Base-by-base conservation (phyloP, 164 flowering plant genomes). In the Magnolia changhungtana region DNA sequence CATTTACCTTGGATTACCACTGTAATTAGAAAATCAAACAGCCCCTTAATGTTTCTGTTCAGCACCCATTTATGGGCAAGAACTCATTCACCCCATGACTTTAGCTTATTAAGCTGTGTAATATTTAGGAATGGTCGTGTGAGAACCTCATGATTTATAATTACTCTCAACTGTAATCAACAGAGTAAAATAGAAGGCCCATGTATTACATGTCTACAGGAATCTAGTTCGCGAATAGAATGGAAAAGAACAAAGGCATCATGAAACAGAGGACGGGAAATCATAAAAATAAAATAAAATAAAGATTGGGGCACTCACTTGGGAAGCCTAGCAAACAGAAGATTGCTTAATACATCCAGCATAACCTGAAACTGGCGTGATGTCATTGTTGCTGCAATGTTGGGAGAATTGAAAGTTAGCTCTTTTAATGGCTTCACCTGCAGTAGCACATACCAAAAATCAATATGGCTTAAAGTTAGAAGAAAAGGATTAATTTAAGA, bases 291-390 rank as follows among this genome's bases (percentile, higher is more conserved):
- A 29, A 68, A 45, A 70, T 20, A 55, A 76, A 74, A 78, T 64
- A 72, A 77, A 75, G 21, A 10, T 5, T 3, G 31, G 71, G n/a
- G 69, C 76, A 45, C 92, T 90, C 80, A 92, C 97, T 91, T 92
- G 81, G 97, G 94, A 79, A 87, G 92, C 65, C 95, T 87, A 49
- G 95, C 91, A 80, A 91, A 91, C 77, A 92, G 95, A 81, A 92
- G 97, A 81, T 90, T 92, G 77, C 86, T 91, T 83, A 92, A 78
- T 71, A 92, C 90, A 87, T 90, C 97, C 77, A 90, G 84, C 97
- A 92, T 92, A 80, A 92, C 97, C 78, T 91, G 95, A 79, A 91
- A 92, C 83, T 92, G 97, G 69, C 97, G 95, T 51, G 97, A 92
- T 21, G 97, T 91, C 97, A 92, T 92, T 75, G 95, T 84, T 72